phyloP scores from a whole-genome alignment of 31 red algal species.

The Odonthalia washingtoniensis region DNA sequence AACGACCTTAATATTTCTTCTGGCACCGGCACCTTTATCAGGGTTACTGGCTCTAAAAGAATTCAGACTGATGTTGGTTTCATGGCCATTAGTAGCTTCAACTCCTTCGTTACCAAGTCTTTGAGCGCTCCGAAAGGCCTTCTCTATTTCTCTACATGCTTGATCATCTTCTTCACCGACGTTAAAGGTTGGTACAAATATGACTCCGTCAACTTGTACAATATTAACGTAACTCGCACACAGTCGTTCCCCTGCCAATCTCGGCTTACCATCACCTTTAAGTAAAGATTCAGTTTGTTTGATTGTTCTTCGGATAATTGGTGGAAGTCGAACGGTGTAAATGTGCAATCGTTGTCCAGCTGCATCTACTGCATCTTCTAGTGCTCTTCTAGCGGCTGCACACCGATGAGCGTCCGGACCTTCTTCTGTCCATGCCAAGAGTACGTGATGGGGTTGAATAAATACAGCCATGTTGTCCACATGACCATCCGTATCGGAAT shows the following conservation, averaged over 20 bases:
- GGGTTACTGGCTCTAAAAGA: too few species aligned
- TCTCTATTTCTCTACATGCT: conserved; percentile 38
- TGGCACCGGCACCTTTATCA: conserved; percentile 19
- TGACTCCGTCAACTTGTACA: conserved; percentile 47
- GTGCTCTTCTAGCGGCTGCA: conserved; percentile 38
- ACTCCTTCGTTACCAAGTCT: too few species aligned
- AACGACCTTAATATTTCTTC: too few species aligned
- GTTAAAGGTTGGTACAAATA: conserved; percentile 82
- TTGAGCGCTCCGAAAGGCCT: conserved; percentile 22
- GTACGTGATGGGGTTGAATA: conserved; percentile 49
- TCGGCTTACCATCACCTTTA: not conserved
- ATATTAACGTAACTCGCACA: conserved; percentile 85
- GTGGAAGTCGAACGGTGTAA: conserved; percentile 52
- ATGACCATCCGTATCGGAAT: conserved; percentile 86
- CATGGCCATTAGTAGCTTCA: too few species aligned
- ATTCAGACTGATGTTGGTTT: too few species aligned
- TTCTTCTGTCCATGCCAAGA: conserved; percentile 66
- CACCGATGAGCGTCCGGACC: conserved; percentile 21
- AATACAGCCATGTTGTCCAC: conserved; percentile 93
- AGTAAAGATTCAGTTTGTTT: conserved; percentile 52
- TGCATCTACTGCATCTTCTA: conserved; percentile 60
- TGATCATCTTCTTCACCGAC: conserved; percentile 41
- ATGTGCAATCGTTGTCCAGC: conserved; percentile 48
- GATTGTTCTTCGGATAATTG: not conserved
- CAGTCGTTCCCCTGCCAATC: conserved; percentile 60